Base-by-base conservation (phyloP, 352 stramenopile species). In the Aphanomyces astaci region DNA sequence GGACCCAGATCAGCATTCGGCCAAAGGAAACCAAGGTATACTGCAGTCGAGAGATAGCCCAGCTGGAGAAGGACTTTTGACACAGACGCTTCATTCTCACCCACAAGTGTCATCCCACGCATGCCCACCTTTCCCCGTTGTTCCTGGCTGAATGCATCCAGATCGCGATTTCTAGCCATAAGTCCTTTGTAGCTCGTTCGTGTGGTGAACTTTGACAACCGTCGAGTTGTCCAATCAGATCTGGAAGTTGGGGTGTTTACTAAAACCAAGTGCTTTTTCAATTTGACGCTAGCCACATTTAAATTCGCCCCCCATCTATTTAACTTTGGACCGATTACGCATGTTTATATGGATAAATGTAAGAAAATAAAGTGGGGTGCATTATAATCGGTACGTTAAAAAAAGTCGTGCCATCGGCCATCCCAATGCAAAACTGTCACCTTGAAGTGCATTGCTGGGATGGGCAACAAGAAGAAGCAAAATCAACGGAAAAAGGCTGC, bases 381-480 rank as follows among this genome's bases (percentile, higher is more conserved):
- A 49, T 49, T 49, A n/a, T n/a, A 49, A 49, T n/a, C n/a, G n/a
- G n/a, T n/a, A n/a, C n/a, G n/a, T n/a, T n/a, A n/a, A n/a, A 22
- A 55, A 55, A 55, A 55, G 10, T 55, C 10, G 10, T 24, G n/a
- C n/a, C n/a, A n/a, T n/a, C n/a, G 10, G 19, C 55, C n/a, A 2
- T 33, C 48, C 56, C 28, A 51, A n/a, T 39, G 55, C 59, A n/a
- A 40, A 67, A 11, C 27, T 51, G 57, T n/a, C 39, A 24, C 45
- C 28, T 67, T 59, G 48, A 55, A 28, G 55, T 68, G 56, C 24
- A 64, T 64, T 25, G 56, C n/a, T 15, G 22, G 48, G 17, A 92
- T 92, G 84, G 80, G 71, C 64, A 79, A 79, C 36, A 94, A 92
- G 80, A 94, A 92, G 69, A 78, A 67, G 36, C 90, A 87, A 72